Base-by-base conservation (phyloP, 2,329 filamentous ascomycete genomes). In the Diaporthe vaccinii region DNA sequence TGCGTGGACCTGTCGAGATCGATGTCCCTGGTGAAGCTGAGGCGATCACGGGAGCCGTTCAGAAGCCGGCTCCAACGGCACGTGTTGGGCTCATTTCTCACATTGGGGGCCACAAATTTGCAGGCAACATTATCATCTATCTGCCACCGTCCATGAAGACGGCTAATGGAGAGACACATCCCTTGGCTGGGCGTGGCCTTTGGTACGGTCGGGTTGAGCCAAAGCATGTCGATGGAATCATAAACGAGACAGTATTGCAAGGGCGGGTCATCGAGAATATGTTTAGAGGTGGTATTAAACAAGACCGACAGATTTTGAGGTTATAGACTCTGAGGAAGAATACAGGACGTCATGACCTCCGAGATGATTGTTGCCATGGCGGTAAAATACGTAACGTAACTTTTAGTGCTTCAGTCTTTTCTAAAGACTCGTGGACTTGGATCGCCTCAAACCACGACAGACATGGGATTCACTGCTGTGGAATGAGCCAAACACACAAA, bases 201-300 rank as follows among this genome's bases (percentile, higher is more conserved):
- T 97, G 94, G 94, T 97, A 97, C 82, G 94, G 94, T 0, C 86
- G 94, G 55, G 92, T 97, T 2, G 93, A 93, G 78, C 93, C 94
- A 4, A 89, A 88, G 80, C 90, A 96, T 81, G 93, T 96, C 0
- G 93, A 95, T 81, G 94, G 94, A 0, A 90, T 97, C 62, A 88
- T 97, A 7, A 84, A 87, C 28, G 92, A 95, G 86, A 96, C 94
- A 7, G 84, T 97, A 0, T 59, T 91, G 9, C 86, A 87, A 34
- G 94, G 94, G 0, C 90, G 87, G 41, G 89, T 97, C 0, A 90
- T 97, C 41, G 86, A 86, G 39, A 93, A 95, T 76, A 85, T 94
- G 81, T 94, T 95, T 77, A 85, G 94, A 76, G 94, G 94, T 0
- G 93, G 91, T 0, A 91, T 95, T 49, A 88, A 86, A 74, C 83